phyloP scores from a whole-genome alignment of 2,329 filamentous ascomycete species.

The Diplodia seriata region DNA sequence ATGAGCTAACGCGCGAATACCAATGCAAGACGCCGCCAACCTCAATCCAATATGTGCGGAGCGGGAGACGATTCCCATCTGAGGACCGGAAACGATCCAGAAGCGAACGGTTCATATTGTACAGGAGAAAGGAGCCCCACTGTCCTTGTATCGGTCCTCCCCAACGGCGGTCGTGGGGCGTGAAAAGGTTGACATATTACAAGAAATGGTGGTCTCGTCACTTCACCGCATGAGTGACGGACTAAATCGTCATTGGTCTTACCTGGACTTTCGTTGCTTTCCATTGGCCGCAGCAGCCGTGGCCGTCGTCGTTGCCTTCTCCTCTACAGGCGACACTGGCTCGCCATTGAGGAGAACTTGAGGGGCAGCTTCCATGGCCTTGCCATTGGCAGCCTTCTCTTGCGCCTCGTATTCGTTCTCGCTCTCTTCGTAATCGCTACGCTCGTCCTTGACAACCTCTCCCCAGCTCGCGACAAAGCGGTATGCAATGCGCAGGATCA shows the following conservation, averaged over 20 bases:
- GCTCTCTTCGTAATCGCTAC: conserved; percentile 67
- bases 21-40: conserved; percentile 6
- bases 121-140: conserved; percentile 11
- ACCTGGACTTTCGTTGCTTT: conserved; percentile 26
- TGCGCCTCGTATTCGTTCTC: conserved; percentile 25
- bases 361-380: conserved; percentile 34
- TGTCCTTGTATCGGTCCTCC: background rate
- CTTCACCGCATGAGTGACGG: conserved; percentile 6
- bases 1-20: conserved; percentile 13
- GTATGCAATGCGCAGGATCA: conserved; percentile 77
- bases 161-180: conserved; percentile 14
- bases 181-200: conserved; percentile 21
- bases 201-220: background rate
- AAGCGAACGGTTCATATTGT: conserved; percentile 24
- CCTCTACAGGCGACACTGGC: conserved; percentile 34
- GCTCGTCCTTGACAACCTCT: conserved; percentile 70
- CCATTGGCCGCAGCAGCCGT: conserved; percentile 12
- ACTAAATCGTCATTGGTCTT: background rate
- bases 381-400: conserved; percentile 22
- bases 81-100: conserved; percentile 1
- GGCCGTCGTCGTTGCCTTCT: conserved; percentile 16
- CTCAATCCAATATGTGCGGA: background rate
- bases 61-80: background rate
- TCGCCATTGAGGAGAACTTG: conserved; percentile 42
- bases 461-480: conserved; percentile 65